A percentile compares a stretch with the other conserved stretches of the same genome.
These are phyloP conservation scores for Colletotrichum sp. DNA, from an alignment of 2,329 filamentous ascomycete genomes.

Conservation along the genomic window DNA sequence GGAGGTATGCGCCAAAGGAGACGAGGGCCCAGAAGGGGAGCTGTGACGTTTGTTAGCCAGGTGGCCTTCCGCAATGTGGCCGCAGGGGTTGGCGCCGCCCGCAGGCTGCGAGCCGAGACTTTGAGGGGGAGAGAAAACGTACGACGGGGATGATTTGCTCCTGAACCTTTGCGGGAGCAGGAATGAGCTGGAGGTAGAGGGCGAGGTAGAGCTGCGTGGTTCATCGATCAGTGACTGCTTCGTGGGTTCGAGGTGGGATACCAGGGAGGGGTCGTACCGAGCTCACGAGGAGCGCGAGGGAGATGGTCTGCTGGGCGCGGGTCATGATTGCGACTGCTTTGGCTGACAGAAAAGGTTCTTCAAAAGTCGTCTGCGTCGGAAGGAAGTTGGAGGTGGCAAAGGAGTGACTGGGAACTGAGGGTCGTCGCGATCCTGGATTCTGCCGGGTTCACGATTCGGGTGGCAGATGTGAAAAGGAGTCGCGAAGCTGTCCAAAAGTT, in stretches of 20 bases:
- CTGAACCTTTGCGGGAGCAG: conserved; percentile 79
- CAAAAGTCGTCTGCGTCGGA: not conserved
- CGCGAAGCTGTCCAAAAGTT: conserved; percentile 21
- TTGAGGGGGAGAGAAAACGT: conserved; percentile 42
- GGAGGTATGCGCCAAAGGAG: conserved; percentile 88
- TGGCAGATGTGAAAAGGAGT: conserved; percentile 20
- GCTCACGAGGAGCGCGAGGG: conserved; percentile 83
- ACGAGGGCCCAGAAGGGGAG: conserved; percentile 93
- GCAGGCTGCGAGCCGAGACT: not conserved
- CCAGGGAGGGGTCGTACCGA: conserved; percentile 65
- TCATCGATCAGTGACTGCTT: conserved; percentile 20
- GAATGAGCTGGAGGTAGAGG: conserved; percentile 82
- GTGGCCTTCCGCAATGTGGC: not conserved
- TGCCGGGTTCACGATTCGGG: not conserved
- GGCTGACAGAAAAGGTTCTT: too few relatives aligned
- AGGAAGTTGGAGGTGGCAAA: not conserved
- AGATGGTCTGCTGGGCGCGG: conserved; percentile 91
- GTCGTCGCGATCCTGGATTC: not conserved
- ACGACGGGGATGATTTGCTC: conserved; percentile 89
- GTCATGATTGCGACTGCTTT: conserved; percentile 69
- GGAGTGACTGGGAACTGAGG: conserved; percentile 15
- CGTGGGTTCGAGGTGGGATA: not conserved
- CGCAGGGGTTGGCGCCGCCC: not conserved
- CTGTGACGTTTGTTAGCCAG: conserved; percentile 47
- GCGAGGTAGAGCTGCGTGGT: conserved; percentile 81